Percentiles rank a stretch among this genome's conserved stretches.
phyloP scores from a whole-genome alignment of 192 early-diverging fungal genomes.

The Coemansia reversa region DNA sequence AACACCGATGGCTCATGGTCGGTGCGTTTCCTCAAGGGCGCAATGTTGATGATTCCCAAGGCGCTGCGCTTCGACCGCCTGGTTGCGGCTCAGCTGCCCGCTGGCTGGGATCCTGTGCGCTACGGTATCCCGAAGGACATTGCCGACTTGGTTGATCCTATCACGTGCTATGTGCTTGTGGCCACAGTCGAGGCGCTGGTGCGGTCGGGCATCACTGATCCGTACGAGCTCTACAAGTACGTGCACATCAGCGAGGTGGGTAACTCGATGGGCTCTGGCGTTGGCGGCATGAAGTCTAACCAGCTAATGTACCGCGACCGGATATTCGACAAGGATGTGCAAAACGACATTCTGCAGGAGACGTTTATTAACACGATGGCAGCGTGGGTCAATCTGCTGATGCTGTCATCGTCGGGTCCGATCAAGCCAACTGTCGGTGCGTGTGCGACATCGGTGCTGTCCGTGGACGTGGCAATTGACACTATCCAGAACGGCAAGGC shows the following conservation, averaged over 20 bases:
- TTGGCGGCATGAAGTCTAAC: slow-evolving; percentile 80
- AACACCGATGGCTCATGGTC: slow-evolving; percentile 68
- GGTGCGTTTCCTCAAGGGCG: slow-evolving; percentile 83
- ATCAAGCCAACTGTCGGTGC: slow-evolving; percentile 69
- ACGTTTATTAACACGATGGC: slow-evolving; percentile 97
- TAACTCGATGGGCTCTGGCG: slow-evolving; percentile 85
- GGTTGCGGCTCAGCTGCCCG: slow-evolving; percentile 83
- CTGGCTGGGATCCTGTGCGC: slow-evolving; percentile 87
- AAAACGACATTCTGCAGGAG: slow-evolving; percentile 92
- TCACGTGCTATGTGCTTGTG: slow-evolving; percentile 84
- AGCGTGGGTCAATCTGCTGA: slow-evolving; percentile 92
- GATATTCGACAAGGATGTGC: slow-evolving; percentile 75
- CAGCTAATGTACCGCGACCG: slow-evolving; percentile 83
- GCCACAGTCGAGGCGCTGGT: slow-evolving; percentile 91
- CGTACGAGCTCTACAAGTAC: slow-evolving; percentile 96
- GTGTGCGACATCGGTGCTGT: slow-evolving; percentile 90
- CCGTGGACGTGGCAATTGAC: slow-evolving; percentile 88
- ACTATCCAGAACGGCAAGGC: slow-evolving; percentile 87
- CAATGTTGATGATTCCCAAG: slow-evolving; percentile 87
- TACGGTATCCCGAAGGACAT: slow-evolving; percentile 94
- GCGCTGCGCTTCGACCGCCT: slow-evolving; percentile 84
- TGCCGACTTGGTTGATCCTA: slow-evolving; percentile 85
- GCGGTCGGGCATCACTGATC: slow-evolving; percentile 89
- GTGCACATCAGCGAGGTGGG: slow-evolving; percentile 94
- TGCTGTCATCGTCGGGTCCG: slow-evolving; percentile 88